These are phyloP conservation scores for Pestalotiopsis fici DNA, from an alignment of 2,329 filamentous ascomycete genomes.

Conservation along the genomic window DNA sequence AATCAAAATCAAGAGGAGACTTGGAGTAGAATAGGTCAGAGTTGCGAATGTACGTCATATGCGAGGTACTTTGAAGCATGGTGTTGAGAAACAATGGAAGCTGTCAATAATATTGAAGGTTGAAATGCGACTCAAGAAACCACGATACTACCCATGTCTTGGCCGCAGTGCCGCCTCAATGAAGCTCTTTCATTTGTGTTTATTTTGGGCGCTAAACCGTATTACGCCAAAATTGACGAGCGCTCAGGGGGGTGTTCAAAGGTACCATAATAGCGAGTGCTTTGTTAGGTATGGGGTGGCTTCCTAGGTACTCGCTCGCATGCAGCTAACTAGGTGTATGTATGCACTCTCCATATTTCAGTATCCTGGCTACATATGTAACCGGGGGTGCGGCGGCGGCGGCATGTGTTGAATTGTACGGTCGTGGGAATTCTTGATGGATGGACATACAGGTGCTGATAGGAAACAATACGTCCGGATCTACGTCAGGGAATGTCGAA, in stretches of 20 bases:
- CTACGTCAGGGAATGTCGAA: not conserved
- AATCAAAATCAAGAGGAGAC: not conserved
- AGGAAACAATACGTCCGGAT: not conserved
- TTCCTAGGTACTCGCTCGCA: not conserved
- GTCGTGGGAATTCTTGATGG: not conserved
- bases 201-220: slow-evolving; percentile 12
- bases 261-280: not conserved
- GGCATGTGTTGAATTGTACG: not conserved
- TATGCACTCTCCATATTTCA: not conserved
- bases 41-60: not conserved
- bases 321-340: not conserved
- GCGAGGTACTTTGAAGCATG: not conserved
- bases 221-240: slow-evolving; percentile 18
- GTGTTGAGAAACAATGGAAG: too few relatives aligned
- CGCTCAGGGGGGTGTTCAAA: not conserved
- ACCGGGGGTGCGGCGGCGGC: too few relatives aligned
- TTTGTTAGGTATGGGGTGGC: not conserved
- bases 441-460: too few relatives aligned
- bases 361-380: not conserved
- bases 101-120: too few relatives aligned
- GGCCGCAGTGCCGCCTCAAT: not conserved
- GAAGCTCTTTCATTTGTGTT: not conserved
- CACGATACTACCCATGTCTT: not conserved
- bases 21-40: not conserved
- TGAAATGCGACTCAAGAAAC: too few relatives aligned